Percentiles rank a stretch among this genome's conserved stretches.
phyloP scores from a whole-genome alignment of 306 rosid genomes.

The apple (Malus domestica) region ASM211411v1 NC_041801.1:8365001-8365500 shows the following conservation, averaged over 20 bases:
- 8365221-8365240: background rate
- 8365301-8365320: background rate
- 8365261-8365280: background rate
- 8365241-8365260: background rate
- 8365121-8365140: conserved; percentile 35
- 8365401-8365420: background rate
- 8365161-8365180: conserved; percentile 39
- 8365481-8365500: background rate
- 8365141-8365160: conserved; percentile 49
- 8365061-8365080: conserved; percentile 95
- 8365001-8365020: conserved; percentile 89
- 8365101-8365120: conserved; percentile 72
- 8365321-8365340: background rate
- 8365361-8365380: background rate
- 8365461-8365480: background rate
- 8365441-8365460: background rate
- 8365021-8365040: conserved; percentile 78
- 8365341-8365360: background rate
- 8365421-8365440: background rate
- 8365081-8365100: conserved; percentile 85
- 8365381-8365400: background rate
- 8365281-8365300: conserved; percentile 1
- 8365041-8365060: conserved; percentile 93
- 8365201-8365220: conserved; percentile 2
- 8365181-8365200: background rate